Evolutionary conservation across 1,284 basidiomycete species (phyloP), one percentile per base, ranked within the genome.

Genomic region (Austroboletus rostrupii): DNA sequence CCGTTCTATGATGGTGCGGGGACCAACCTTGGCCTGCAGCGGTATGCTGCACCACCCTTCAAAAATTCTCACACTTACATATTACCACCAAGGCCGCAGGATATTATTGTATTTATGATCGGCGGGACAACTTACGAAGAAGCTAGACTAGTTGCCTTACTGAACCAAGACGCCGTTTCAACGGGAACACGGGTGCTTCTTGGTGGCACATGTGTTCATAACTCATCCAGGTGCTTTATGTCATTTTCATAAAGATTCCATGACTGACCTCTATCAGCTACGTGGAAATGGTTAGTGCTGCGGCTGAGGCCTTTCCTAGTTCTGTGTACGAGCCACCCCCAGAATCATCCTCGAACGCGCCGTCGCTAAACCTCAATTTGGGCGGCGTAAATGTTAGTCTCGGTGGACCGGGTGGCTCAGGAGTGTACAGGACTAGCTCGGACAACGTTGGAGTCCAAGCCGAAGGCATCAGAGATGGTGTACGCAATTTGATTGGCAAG

Each of bases 121-220:
- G 95, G 94, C 32, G 94, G 94, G 0, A 85, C 91, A 31, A 97
- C 94, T 1, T 97, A 96, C 62, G 93, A 92, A 66, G 94, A 98
- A 71, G 90, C 91, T 0, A 78, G 90, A 53, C 79, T 85, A 0
- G 79, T 97, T 14, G 81, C 92, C 5, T 71, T 93, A 36, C 76
- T 96, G 56, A 97, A 97, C 66, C 88, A 94, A 62, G 89, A 91
- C 55, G 72, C 77, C 29, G 64, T 70, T 39, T 72, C 75, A 6
- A 74, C 76, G 12, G 85, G 85, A 8, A 81, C 81, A 14, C 77
- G 93, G 21, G 73, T 97, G 41, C 69, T 98, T 3, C 81, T 98
- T 3, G 94, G 95, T 10, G 94, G 95, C 11, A 95, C 91, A 37
- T 94, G 86, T 56, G 79, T 98, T 16, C 93, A 95, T 67, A 97